Conservation (phyloP, 1,284 basidiomycete genomes). For the Boletus nobilissimus region DNA sequence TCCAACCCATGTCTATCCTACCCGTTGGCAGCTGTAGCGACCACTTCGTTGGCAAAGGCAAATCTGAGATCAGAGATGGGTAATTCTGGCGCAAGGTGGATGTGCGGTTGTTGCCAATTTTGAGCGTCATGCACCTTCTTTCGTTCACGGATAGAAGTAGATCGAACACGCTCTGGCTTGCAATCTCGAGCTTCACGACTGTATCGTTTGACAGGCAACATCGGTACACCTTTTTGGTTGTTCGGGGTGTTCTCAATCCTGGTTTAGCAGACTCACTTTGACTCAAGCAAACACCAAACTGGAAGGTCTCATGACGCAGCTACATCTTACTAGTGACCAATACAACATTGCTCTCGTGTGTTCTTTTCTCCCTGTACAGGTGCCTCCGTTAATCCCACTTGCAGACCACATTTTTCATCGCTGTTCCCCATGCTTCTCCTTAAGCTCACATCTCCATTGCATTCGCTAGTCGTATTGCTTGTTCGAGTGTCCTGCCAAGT, state of each 20-base stretch:
- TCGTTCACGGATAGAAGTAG: conserved; percentile 73
- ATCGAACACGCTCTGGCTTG: conserved; percentile 11
- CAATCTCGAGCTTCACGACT: not conserved
- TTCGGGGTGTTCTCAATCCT: not conserved
- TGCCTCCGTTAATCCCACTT: not conserved
- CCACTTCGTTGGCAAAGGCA: not conserved
- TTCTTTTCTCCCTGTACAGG: not conserved
- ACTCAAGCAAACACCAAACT: conserved; percentile 70
- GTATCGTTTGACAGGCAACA: conserved; percentile 57
- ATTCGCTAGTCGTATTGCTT: conserved; percentile 36
- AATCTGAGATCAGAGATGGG: not conserved
- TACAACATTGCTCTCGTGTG: conserved; percentile 74
- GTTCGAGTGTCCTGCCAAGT: conserved; percentile 50
- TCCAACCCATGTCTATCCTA: conserved; percentile 1
- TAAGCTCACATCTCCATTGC: not conserved
- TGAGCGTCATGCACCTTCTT: conserved; percentile 70
- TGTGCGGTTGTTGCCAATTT: conserved; percentile 68
- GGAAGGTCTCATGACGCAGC: conserved; percentile 64
- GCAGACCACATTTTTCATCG: conserved; percentile 78
- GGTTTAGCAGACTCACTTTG: not conserved
- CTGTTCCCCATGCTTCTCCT: conserved; percentile 46
- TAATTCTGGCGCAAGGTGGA: conserved; percentile 72
- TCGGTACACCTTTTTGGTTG: conserved; percentile 52
- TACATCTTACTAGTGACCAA: conserved; percentile 64
- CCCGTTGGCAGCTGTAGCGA: not conserved